Conservation (phyloP, 179 eudicot species). For the Patellifolia procumbens region DNA sequence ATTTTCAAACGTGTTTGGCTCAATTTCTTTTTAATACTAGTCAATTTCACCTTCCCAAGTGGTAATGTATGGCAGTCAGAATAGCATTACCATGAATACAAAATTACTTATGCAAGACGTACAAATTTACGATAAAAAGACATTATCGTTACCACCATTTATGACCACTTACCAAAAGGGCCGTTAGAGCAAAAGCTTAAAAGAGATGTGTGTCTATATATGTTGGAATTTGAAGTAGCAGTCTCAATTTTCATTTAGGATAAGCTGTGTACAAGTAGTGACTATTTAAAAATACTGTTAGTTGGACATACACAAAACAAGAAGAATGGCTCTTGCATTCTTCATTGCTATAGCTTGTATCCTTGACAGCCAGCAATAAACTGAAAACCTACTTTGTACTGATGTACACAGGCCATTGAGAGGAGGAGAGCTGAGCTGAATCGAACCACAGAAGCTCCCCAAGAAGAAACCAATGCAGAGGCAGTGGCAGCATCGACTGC, state of each 20-base stretch:
- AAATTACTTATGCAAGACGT: too few species aligned
- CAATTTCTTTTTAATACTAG: too few species aligned
- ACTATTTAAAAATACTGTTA: too few species aligned
- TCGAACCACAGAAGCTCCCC: constrained; percentile 31
- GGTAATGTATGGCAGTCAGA: too few species aligned
- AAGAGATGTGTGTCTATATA: not conserved
- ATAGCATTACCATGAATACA: too few species aligned
- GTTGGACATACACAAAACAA: too few species aligned
- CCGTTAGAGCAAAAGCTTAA: not conserved
- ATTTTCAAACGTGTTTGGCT: too few species aligned
- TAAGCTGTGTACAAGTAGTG: not conserved
- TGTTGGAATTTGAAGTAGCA: not conserved
- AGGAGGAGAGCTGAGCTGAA: constrained; percentile 61
- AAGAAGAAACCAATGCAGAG: constrained; percentile 6
- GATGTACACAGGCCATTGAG: constrained; percentile 48
- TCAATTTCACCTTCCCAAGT: too few species aligned
- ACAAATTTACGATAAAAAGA: too few species aligned
- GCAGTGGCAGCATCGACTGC: constrained; percentile 36
- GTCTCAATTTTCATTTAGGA: not conserved
- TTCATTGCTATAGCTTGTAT: not conserved
- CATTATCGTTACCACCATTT: too few species aligned
- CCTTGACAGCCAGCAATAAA: not conserved
- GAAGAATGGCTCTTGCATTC: too few species aligned
- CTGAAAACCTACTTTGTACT: not conserved
- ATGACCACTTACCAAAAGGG: too few species aligned